Percentiles rank a stretch among this genome's conserved stretches.
Evolutionary conservation across 2,329 filamentous ascomycete genomes (phyloP).

Genomic region (Aaosphaeria arxii): DNA sequence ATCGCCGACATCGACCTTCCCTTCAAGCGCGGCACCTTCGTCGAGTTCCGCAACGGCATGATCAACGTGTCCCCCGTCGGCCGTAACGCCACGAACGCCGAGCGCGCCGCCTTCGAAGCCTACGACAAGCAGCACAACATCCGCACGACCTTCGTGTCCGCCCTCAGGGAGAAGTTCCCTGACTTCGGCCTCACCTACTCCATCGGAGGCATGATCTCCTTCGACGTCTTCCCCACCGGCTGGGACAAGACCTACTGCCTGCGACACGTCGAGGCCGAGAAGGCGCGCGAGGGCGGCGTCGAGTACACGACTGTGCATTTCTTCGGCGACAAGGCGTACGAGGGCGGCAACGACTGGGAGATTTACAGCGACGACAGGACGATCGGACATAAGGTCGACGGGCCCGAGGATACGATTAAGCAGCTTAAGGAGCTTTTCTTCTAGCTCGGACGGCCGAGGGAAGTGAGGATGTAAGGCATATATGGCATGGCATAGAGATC

Average conservation of each 20-base stretch:
- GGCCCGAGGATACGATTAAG: constrained; percentile 77
- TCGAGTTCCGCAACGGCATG: constrained; percentile 91
- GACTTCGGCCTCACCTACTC: constrained; percentile 88
- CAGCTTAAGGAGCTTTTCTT: constrained; percentile 77
- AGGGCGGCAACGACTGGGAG: constrained; percentile 94
- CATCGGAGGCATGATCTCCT: constrained; percentile 96
- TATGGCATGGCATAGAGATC: not conserved
- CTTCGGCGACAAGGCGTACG: constrained; percentile 92
- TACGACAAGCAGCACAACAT: constrained; percentile 74
- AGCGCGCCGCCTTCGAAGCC: constrained; percentile 77
- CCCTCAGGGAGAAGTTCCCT: constrained; percentile 75
- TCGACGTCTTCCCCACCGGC: constrained; percentile 93
- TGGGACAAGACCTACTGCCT: constrained; percentile 99
- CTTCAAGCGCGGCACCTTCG: constrained; percentile 77
- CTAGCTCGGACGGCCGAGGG: not conserved
- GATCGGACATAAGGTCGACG: constrained; percentile 77
- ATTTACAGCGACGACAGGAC: constrained; percentile 82
- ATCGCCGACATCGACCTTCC: constrained; percentile 81
- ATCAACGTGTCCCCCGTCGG: constrained; percentile 82
- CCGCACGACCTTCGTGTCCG: constrained; percentile 63
- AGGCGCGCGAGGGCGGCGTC: constrained; percentile 61
- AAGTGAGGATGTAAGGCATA: not conserved
- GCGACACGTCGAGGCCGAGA: constrained; percentile 78
- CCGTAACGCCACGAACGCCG: constrained; percentile 76
- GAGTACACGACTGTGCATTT: constrained; percentile 90